A percentile compares a stretch with the other conserved stretches of the same genome.
phyloP scores from a whole-genome alignment of 768 basidiomycete genomes.

The Phaffia australis region DNA sequence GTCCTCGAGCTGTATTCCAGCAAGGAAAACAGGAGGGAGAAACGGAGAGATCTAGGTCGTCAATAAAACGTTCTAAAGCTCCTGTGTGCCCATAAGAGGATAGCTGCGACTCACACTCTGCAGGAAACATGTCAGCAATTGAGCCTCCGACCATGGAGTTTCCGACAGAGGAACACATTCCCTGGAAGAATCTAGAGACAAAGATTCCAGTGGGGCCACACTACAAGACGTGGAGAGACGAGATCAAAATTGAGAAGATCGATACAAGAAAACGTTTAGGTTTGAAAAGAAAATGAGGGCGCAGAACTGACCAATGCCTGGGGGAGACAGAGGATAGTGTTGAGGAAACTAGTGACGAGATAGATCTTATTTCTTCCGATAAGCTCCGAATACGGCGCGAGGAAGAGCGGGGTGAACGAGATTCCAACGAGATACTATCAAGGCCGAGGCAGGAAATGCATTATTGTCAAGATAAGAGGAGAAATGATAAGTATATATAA shows the following conservation, averaged over 20 bases:
- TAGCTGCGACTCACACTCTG: conserved; percentile 29
- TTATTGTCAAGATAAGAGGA: conserved; percentile 19
- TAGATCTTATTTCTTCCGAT: conserved; percentile 34
- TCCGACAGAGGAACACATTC: conserved; percentile 31
- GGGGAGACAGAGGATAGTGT: conserved; percentile 32
- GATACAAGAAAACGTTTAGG: conserved; percentile 31
- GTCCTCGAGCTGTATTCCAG: conserved; percentile 29
- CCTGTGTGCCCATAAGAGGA: conserved; percentile 24
- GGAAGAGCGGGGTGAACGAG: conserved; percentile 32
- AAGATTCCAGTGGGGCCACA: not conserved
- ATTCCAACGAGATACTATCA: conserved; percentile 28
- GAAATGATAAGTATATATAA: conserved; percentile 24
- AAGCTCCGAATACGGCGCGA: conserved; percentile 33
- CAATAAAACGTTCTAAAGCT: not conserved
- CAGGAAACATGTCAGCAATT: conserved; percentile 32
- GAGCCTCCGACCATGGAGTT: conserved; percentile 37
- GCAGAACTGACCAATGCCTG: conserved; percentile 27
- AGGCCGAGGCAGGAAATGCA: too few relatives aligned
- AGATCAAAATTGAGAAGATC: not conserved
- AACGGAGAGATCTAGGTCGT: not conserved
- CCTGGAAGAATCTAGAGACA: conserved; percentile 28
- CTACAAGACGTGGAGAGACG: not conserved
- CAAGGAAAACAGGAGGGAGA: not conserved
- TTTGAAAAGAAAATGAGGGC: not conserved
- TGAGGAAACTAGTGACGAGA: conserved; percentile 27